A percentile compares a stretch with the other conserved stretches of the same genome.
Evolutionary conservation across 371 early-diverging fungal species (phyloP).

Genomic region (Haplosporangium sp.): DNA sequence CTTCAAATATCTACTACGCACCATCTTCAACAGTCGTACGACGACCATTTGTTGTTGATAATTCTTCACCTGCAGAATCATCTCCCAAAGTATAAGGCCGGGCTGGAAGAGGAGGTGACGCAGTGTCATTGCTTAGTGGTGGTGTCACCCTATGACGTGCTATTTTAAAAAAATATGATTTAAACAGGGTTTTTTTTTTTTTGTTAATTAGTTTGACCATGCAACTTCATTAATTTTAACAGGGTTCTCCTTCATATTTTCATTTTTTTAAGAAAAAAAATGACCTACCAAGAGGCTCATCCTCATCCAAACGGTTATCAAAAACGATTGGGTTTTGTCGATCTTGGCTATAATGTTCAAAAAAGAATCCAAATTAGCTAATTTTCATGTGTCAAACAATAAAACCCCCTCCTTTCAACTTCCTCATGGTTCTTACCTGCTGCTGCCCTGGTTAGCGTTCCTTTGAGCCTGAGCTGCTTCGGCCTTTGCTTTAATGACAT

Average conservation of each 20-base stretch:
- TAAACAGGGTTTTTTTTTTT: not conserved
- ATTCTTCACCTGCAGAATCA: slow-evolving; percentile 4
- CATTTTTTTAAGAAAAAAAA: too few species aligned
- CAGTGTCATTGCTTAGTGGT: slow-evolving; percentile 19
- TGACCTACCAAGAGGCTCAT: slow-evolving; percentile 49
- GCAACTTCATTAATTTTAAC: too few species aligned
- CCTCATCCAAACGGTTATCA: slow-evolving; percentile 35
- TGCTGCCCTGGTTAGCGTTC: slow-evolving; percentile 10
- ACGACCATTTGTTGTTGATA: slow-evolving; percentile 14
- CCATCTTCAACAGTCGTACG: slow-evolving; percentile 47
- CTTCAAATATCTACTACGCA: slow-evolving; percentile 1
- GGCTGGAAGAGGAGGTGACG: slow-evolving; percentile 30
- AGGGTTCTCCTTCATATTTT: not conserved
- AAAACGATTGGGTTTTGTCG: slow-evolving; percentile 34
- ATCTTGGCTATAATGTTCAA: not conserved
- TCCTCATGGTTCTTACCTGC: slow-evolving; percentile 23
- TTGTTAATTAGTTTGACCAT: too few species aligned
- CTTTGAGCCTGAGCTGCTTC: slow-evolving; percentile 34
- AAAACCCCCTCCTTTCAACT: not conserved
- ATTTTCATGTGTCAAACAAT: not conserved
- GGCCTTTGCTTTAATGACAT: slow-evolving; percentile 40
- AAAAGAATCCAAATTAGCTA: not conserved
- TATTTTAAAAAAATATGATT: not conserved
- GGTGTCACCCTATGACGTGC: slow-evolving; percentile 47
- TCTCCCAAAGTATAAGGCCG: slow-evolving; percentile 22